These are phyloP conservation scores for Massarina eburnea DNA, from an alignment of 2,329 filamentous ascomycete genomes.

Conservation along the genomic window DNA sequence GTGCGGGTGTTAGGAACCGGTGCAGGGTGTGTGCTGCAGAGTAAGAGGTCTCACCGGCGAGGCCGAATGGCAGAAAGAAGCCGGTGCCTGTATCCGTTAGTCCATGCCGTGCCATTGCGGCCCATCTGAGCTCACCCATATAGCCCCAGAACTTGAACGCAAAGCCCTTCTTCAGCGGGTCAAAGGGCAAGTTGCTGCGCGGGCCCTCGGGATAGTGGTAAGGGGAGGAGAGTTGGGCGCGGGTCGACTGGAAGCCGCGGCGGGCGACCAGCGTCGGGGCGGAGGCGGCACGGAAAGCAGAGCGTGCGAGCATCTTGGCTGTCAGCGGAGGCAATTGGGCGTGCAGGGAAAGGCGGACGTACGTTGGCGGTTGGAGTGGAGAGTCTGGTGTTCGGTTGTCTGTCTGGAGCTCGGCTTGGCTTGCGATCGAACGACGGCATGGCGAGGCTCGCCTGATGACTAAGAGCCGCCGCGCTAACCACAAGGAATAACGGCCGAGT, in stretches of 20 bases:
- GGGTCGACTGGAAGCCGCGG: slow-evolving; percentile 92
- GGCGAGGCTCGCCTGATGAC: neutral
- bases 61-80: slow-evolving; percentile 62
- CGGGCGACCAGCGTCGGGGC: slow-evolving; percentile 70
- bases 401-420: neutral
- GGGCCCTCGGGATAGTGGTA: slow-evolving; percentile 99
- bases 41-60: slow-evolving; percentile 58
- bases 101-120: slow-evolving; percentile 9
- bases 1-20: slow-evolving; percentile 25
- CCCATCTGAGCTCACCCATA: slow-evolving; percentile 59
- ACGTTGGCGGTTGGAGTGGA: slow-evolving; percentile 33
- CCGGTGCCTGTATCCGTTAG: slow-evolving; percentile 56
- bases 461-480: neutral
- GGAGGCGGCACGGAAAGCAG: slow-evolving; percentile 63
- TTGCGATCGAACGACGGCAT: neutral
- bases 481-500: too few relatives aligned
- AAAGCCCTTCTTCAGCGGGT: slow-evolving; percentile 88
- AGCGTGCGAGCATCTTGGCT: slow-evolving; percentile 74
- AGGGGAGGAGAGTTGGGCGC: slow-evolving; percentile 79
- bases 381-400: neutral
- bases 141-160: slow-evolving; percentile 79
- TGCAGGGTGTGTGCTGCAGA: neutral
- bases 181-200: slow-evolving; percentile 94
- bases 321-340: slow-evolving; percentile 42
- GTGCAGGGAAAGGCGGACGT: slow-evolving; percentile 12